These are phyloP conservation scores for Berkeleyomyces basicola DNA, from an alignment of 2,329 filamentous ascomycete genomes.

Conservation along the genomic window DNA sequence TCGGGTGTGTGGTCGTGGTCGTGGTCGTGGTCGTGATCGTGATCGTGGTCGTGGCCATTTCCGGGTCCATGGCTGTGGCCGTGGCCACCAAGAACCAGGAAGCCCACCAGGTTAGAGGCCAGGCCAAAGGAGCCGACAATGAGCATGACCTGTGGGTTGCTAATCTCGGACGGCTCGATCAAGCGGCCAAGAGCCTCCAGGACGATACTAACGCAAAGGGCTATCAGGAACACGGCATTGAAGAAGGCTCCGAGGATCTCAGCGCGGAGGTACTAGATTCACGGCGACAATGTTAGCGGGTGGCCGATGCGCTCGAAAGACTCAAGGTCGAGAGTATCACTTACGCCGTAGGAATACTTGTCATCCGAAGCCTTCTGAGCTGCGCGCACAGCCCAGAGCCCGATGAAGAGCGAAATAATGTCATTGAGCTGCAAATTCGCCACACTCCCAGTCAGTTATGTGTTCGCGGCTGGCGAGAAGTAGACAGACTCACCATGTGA, in stretches of 20 bases:
- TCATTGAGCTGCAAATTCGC: constrained; percentile 57
- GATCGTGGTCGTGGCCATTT: constrained; percentile 35
- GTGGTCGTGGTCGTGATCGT: constrained; percentile 29
- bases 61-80: constrained; percentile 60
- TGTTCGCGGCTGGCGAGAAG: background rate
- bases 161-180: constrained; percentile 75
- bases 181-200: constrained; percentile 88
- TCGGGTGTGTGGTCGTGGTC: constrained; percentile 19
- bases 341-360: constrained; percentile 84
- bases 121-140: constrained; percentile 79
- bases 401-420: constrained; percentile 83
- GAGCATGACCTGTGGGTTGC: constrained; percentile 70
- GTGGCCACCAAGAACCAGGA: constrained; percentile 85
- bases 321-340: constrained; percentile 20
- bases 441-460: background rate
- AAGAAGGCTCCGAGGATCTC: constrained; percentile 93
- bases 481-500: constrained; percentile 58
- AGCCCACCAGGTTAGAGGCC: constrained; percentile 72
- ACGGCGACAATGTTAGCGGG: background rate
- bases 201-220: constrained; percentile 88
- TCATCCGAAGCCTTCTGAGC: constrained; percentile 74
- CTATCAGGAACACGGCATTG: constrained; percentile 94
- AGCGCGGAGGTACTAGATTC: constrained; percentile 70
- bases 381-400: constrained; percentile 86
- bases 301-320: background rate